Percentiles rank a stretch among this genome's conserved stretches.
Conservation (phyloP, 441 rosid genomes). For the Arabidopsis hybrid region DNA sequence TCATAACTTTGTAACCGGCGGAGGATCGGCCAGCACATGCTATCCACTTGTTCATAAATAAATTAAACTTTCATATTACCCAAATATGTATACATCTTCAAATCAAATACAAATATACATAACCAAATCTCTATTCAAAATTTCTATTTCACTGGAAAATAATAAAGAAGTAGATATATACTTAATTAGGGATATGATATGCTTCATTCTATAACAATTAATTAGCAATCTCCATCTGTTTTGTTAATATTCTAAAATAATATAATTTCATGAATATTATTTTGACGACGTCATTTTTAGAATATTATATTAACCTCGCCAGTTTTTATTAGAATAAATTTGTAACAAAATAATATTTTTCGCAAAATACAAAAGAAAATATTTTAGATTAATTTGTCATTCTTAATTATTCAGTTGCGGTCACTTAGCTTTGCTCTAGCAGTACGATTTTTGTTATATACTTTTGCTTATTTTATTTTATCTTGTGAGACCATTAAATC, state of each 20-base stretch:
- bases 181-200: background rate
- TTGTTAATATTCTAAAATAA: background rate
- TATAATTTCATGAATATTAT: background rate
- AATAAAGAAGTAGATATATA: background rate
- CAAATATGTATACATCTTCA: background rate
- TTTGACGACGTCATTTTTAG: background rate
- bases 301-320: background rate
- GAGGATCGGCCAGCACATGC: constrained; percentile 35
- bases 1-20: constrained; percentile 22
- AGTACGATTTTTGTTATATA: background rate
- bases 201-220: background rate
- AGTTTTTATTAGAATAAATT: no score
- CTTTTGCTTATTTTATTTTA: constrained; percentile 1
- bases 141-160: background rate
- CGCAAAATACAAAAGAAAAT: no score
- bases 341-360: no score
- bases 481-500: constrained; percentile 13
- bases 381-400: background rate
- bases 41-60: background rate
- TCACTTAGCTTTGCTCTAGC: background rate
- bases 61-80: background rate
- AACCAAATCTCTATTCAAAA: background rate
- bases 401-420: background rate
- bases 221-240: background rate
- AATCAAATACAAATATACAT: background rate